Evolutionary conservation across 2,329 filamentous ascomycete genomes (phyloP), one percentile per base, ranked within the genome.

Genomic region (Arachnomyces sp.): DNA sequence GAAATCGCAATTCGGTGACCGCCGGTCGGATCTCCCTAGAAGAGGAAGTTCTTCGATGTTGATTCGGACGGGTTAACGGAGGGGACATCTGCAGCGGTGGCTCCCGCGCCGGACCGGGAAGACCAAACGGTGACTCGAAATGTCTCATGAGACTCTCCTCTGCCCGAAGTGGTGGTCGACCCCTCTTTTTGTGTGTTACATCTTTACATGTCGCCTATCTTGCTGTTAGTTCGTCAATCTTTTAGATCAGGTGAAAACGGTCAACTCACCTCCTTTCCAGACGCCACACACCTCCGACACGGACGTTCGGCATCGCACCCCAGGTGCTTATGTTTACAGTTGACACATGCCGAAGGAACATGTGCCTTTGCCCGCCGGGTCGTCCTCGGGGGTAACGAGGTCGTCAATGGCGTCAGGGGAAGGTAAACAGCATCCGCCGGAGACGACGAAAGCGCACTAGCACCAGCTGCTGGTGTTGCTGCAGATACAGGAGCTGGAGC

Each of bases 251-350:
- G 21, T 32, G 29, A 36, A 17, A 35, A 16, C 17, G 13, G 17
- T 15, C 12, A 35, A 11, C 55, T 47, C 46, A 62, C 60, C 48
- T 60, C 60, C 51, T 61, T 62, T 9, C 60, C 60, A 29, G 56
- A 53, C 31, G 55, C 54, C n/a, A 61, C 49, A 47, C 60, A 63
- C 44, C 60, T 47, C 42, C 50, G 49, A 44, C 60, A 63, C 16
- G 60, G 60, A 16, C 60, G 52, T 31, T 49, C 54, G 14, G 54
- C 55, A 41, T 63, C 59, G 40, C 60, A 63, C 32, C 59, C 52
- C 41, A 63, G 40, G 49, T 63, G 60, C 47, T 63, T 63, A 44
- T 53, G 53, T 42, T 63, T 63, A 48, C 60, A 63, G 40, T 63
- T 62, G 15, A 63, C 54, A 48, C 60, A 63, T 11, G 60, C 60